These are phyloP conservation scores for Dothideomycetidae sp. DNA, from an alignment of 2,329 filamentous ascomycete genomes.

Conservation along the genomic window DNA sequence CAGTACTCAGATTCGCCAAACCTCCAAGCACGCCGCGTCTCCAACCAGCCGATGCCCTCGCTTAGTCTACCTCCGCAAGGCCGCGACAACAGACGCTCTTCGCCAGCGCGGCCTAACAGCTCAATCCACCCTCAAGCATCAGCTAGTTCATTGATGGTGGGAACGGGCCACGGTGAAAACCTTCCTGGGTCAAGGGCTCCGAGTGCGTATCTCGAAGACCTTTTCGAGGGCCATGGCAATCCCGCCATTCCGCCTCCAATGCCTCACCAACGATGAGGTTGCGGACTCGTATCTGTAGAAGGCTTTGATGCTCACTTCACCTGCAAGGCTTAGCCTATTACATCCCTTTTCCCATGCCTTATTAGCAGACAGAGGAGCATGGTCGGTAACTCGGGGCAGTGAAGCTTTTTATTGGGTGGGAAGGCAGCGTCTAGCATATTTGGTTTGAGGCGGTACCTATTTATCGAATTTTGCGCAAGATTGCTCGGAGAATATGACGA, in stretches of 20 bases:
- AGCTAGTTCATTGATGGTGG: conserved; percentile 23
- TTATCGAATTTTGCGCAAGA: no score
- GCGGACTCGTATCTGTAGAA: no score
- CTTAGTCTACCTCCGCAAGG: conserved; percentile 10
- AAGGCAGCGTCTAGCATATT: no score
- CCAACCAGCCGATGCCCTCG: conserved; percentile 9
- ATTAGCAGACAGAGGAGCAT: no score
- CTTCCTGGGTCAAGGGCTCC: conserved; percentile 59
- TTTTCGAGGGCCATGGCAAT: conserved; percentile 59
- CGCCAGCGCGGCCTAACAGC: conserved; percentile 1
- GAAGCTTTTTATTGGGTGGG: no score
- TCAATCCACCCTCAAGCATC: conserved; percentile 17
- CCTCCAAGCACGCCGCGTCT: conserved; percentile 19
- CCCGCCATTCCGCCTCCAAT: not conserved
- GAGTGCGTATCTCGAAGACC: conserved; percentile 77
- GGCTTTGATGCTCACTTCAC: no score
- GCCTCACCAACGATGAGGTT: not conserved
- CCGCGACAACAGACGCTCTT: conserved; percentile 11
- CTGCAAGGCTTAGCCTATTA: no score
- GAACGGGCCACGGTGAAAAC: conserved; percentile 32
- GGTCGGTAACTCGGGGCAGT: no score
- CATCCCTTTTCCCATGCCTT: no score
- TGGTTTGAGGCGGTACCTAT: no score
- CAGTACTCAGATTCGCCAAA: conserved; percentile 20
- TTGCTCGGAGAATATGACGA: no score